These are phyloP conservation scores for Tuctoria greenei DNA, from an alignment of 176 grass and related monocot species.

Conservation along the genomic window DNA sequence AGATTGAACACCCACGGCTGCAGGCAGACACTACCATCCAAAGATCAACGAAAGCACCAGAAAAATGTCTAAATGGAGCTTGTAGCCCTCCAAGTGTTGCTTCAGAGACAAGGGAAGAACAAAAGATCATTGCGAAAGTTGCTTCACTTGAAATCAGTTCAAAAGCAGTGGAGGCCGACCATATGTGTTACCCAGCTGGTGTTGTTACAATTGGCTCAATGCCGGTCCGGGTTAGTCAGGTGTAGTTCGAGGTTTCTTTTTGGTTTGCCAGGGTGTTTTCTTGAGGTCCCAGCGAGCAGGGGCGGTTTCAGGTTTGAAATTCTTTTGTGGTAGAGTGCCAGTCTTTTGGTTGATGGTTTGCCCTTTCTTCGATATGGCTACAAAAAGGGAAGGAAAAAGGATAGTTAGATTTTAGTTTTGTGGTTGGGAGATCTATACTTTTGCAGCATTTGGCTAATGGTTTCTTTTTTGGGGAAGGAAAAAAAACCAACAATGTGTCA, in stretches of 20 bases:
- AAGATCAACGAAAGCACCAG: slow-evolving; percentile 2
- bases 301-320: not conserved
- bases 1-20: slow-evolving; percentile 36
- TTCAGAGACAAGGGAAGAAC: slow-evolving; percentile 13
- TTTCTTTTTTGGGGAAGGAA: slow-evolving; percentile 10
- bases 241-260: slow-evolving; percentile 27
- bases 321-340: slow-evolving; percentile 13
- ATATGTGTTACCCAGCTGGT: slow-evolving; percentile 24
- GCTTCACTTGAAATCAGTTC: slow-evolving; percentile 45
- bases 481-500: not conserved
- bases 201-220: slow-evolving; percentile 72
- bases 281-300: not conserved
- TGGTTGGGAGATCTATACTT: slow-evolving; percentile 21
- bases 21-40: not conserved
- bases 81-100: not conserved
- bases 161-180: slow-evolving; percentile 14
- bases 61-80: slow-evolving; percentile 21
- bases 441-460: slow-evolving; percentile 16
- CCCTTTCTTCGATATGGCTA: slow-evolving; percentile 13
- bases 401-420: slow-evolving; percentile 28
- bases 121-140: slow-evolving; percentile 29
- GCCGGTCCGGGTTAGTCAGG: slow-evolving; percentile 55
- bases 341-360: not conserved
- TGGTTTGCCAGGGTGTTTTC: not conserved
- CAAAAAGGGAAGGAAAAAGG: not conserved